phyloP scores from a whole-genome alignment of 2,329 filamentous ascomycete species.

The Xylaria sp. region DNA sequence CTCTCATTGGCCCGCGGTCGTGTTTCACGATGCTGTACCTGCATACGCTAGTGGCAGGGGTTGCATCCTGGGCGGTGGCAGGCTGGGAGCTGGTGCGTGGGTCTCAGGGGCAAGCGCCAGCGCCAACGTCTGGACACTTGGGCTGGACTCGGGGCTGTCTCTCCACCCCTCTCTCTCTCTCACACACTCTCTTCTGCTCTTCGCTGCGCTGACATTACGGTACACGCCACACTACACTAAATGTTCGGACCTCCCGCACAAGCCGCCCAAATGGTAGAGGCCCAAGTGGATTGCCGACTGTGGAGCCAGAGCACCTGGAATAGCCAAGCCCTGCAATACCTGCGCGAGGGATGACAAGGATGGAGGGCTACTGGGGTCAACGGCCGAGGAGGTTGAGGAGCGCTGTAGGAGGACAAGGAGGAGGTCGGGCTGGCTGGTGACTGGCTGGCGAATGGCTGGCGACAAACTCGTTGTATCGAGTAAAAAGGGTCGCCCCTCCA shows the following conservation, averaged over 20 bases:
- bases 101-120: conserved; percentile 36
- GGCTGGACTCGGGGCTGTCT: conserved; percentile 12
- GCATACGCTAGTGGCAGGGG: conserved; percentile 35
- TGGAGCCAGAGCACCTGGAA: conserved; percentile 31
- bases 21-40: conserved; percentile 44
- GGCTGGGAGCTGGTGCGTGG: conserved; percentile 28
- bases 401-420: background rate
- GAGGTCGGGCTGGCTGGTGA: background rate
- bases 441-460: too few species aligned
- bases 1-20: conserved; percentile 31
- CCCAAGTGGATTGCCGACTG: conserved; percentile 12
- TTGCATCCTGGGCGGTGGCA: conserved; percentile 3
- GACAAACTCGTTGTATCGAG: conserved; percentile 5
- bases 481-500: conserved; percentile 32
- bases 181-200: background rate
- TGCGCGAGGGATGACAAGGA: conserved; percentile 5
- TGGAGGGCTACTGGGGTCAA: conserved; percentile 20
- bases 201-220: background rate
- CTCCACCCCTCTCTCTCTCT: background rate
- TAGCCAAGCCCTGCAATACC: conserved; percentile 26
- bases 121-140: conserved; percentile 19
- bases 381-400: conserved; percentile 14
- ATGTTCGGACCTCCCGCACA: conserved; percentile 2
- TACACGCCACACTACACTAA: too few species aligned
- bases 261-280: background rate